Percentiles rank a stretch among this genome's conserved stretches.
Evolutionary conservation across 73 alveolate species (phyloP).

Genomic region (Tetrahymena elliotti): DNA sequence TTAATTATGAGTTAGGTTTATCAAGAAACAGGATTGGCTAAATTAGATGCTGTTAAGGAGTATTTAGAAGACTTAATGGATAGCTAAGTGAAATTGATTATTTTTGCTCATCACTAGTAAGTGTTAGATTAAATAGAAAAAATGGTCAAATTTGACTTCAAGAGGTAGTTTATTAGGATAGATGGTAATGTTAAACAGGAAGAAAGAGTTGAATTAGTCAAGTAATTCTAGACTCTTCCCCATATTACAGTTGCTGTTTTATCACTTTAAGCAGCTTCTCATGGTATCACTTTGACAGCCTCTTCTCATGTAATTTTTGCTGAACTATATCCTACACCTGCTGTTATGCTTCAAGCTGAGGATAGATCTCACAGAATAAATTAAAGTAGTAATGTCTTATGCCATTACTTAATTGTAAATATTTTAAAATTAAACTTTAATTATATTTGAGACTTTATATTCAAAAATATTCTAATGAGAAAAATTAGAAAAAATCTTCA

Average conservation of each 20-base stretch:
- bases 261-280: slow-evolving; percentile 72
- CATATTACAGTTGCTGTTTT: slow-evolving; percentile 60
- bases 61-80: slow-evolving; percentile 62
- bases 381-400: slow-evolving; percentile 62
- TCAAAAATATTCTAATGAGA: not conserved
- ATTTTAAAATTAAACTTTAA: too few species aligned
- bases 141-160: slow-evolving; percentile 20
- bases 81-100: slow-evolving; percentile 59
- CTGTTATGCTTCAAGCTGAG: slow-evolving; percentile 89
- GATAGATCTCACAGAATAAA: slow-evolving; percentile 95
- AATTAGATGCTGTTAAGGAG: slow-evolving; percentile 71
- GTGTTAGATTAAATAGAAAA: slow-evolving; percentile 51
- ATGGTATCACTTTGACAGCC: slow-evolving; percentile 91
- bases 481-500: too few species aligned
- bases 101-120: slow-evolving; percentile 80
- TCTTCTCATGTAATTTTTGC: slow-evolving; percentile 90
- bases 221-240: slow-evolving; percentile 53
- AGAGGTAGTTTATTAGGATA: slow-evolving; percentile 53
- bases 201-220: slow-evolving; percentile 55
- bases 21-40: slow-evolving; percentile 65
- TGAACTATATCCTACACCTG: slow-evolving; percentile 89
- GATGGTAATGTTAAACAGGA: slow-evolving; percentile 67
- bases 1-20: slow-evolving; percentile 1
- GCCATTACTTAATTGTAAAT: slow-evolving; percentile 70
- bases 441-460: not conserved